Percentiles rank a stretch among this genome's conserved stretches.
Conservation (phyloP, 257 asterid species). For the Ehretia macrophylla region DNA sequence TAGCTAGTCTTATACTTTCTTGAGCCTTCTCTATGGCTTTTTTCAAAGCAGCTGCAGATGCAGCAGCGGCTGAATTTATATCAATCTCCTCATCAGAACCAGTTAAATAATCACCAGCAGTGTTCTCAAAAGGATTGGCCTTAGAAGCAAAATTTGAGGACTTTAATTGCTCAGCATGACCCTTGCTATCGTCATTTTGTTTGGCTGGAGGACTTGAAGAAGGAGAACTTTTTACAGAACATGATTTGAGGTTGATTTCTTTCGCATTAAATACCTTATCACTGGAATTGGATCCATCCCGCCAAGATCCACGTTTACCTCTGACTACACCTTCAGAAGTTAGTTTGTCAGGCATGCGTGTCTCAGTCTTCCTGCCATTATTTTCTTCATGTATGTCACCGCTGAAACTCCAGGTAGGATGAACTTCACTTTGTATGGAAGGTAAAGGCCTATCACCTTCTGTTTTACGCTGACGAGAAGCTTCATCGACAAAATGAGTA, state of each 20-base stretch:
- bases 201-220: conserved; percentile 29
- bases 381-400: conserved; percentile 39
- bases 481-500: conserved; percentile 56
- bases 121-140: conserved; percentile 35
- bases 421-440: conserved; percentile 45
- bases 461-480: conserved; percentile 27
- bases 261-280: conserved; percentile 25
- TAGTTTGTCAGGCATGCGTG: conserved; percentile 16
- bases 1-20: conserved; percentile 82
- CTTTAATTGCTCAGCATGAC: conserved; percentile 25
- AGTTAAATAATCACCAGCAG: conserved; percentile 28
- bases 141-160: conserved; percentile 32
- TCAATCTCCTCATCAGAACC: conserved; percentile 73
- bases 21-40: conserved; percentile 86
- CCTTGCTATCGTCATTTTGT: conserved; percentile 30
- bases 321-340: conserved; percentile 24
- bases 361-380: conserved; percentile 19
- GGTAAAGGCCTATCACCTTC: conserved; percentile 30
- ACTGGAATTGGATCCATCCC: conserved; percentile 28
- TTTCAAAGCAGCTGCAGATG: conserved; percentile 73
- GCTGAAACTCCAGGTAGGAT: conserved; percentile 56
- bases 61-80: conserved; percentile 74
- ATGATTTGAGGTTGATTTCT: conserved; percentile 35
- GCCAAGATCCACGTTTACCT: conserved; percentile 36
- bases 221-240: conserved; percentile 25